Evolutionary conservation across 1,284 basidiomycete genomes (phyloP).

Genomic region (Gomphus sp.): DNA sequence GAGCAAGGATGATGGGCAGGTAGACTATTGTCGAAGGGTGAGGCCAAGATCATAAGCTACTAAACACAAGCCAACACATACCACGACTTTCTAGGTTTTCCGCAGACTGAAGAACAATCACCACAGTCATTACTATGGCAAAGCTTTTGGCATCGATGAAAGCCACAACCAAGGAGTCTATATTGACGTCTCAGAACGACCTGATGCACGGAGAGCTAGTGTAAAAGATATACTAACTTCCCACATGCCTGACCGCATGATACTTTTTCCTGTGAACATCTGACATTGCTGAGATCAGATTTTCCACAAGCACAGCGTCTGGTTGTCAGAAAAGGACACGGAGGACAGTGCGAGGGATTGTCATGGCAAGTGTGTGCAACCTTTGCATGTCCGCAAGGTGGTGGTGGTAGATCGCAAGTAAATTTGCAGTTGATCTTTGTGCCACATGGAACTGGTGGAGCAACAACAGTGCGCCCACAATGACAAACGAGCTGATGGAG

Average conservation of each 20-base stretch:
- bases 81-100: slow-evolving; percentile 79
- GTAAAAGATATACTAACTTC: slow-evolving; percentile 32
- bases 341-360: slow-evolving; percentile 57
- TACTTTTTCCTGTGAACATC: slow-evolving; percentile 77
- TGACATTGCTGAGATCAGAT: slow-evolving; percentile 57
- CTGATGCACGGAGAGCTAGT: neutral
- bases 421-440: slow-evolving; percentile 68
- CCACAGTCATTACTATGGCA: slow-evolving; percentile 82
- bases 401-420: slow-evolving; percentile 66
- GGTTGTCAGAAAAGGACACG: slow-evolving; percentile 70
- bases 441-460: slow-evolving; percentile 72
- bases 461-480: slow-evolving; percentile 65
- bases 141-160: slow-evolving; percentile 70
- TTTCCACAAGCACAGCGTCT: slow-evolving; percentile 86
- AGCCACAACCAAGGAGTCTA: slow-evolving; percentile 70
- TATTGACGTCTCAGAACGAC: neutral
- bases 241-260: slow-evolving; percentile 78
- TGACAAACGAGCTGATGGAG: slow-evolving; percentile 56
- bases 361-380: slow-evolving; percentile 77
- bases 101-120: slow-evolving; percentile 64
- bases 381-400: slow-evolving; percentile 73
- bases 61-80: slow-evolving; percentile 22
- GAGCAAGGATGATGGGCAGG: slow-evolving; percentile 65
- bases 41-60: neutral
- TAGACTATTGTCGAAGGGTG: slow-evolving; percentile 27